Percentiles rank a stretch among this genome's conserved stretches.
These are phyloP conservation scores for Aspergillus aculeatinus DNA, from an alignment of 2,329 filamentous ascomycete species.

Conservation along the genomic window DNA sequence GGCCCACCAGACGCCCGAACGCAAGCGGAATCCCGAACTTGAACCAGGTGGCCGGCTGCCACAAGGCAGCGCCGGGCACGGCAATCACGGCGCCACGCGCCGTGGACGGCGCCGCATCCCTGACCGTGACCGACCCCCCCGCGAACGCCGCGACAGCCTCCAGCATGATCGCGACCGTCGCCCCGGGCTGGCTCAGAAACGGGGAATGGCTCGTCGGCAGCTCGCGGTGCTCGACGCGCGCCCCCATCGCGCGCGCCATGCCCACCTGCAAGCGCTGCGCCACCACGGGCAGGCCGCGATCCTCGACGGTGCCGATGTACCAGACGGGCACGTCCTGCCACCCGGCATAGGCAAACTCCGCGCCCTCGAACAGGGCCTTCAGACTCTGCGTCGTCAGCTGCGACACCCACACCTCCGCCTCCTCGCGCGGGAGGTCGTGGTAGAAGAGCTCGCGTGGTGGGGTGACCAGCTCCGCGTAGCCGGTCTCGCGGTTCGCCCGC, in stretches of 20 bases:
- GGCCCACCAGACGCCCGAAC: not conserved
- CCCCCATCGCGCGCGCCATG: conserved; percentile 42
- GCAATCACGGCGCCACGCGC: too few relatives aligned
- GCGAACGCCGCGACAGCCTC: conserved; percentile 38
- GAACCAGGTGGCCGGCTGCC: not conserved
- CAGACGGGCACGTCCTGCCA: conserved; percentile 51
- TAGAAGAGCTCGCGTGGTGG: conserved; percentile 49
- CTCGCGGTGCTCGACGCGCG: conserved; percentile 40
- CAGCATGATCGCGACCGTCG: conserved; percentile 40
- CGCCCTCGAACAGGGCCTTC: conserved; percentile 48
- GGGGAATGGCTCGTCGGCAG: conserved; percentile 51
- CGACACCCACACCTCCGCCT: conserved; percentile 45
- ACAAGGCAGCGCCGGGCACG: not conserved
- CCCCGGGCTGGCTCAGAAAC: conserved; percentile 49
- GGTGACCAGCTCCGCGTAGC: conserved; percentile 42
- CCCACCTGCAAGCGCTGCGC: conserved; percentile 42
- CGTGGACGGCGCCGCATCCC: too few relatives aligned
- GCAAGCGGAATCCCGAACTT: not conserved
- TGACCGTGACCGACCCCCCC: not conserved
- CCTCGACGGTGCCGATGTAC: conserved; percentile 48
- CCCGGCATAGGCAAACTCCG: conserved; percentile 46
- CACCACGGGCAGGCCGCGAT: conserved; percentile 42
- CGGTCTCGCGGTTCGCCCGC: conserved; percentile 41
- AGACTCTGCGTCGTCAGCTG: conserved; percentile 45
- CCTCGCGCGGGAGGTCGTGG: conserved; percentile 49